Evolutionary conservation across 495 filamentous ascomycete species (phyloP), one percentile per base, ranked within the genome.

Genomic region (Penicillium verhagenii): DNA sequence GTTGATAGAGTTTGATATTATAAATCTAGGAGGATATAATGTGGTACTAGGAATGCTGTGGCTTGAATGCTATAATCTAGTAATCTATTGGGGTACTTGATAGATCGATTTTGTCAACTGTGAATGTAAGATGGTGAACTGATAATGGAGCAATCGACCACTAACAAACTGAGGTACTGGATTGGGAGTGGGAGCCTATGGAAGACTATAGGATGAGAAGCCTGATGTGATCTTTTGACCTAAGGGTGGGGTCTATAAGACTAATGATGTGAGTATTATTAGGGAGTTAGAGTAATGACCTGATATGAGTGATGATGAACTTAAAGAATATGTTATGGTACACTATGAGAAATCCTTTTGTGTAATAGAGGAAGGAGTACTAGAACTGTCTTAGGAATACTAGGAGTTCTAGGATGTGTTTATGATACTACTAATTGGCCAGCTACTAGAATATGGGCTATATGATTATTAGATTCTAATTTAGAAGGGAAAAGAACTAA

Each of bases 381-480:
- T 14, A 6, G 18, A 20, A 23, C 46, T 53, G 31, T 42, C 40
- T n/a, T 9, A 46, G 14, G 51, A 53, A 25, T 53, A 53, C 29
- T 20, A 18, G 5, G 29, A 53, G 26, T 53, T 46, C 25, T 2
- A 23, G 40, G 51, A 53, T 46, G 4, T 53, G 1, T 53, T 53
- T 25, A 46, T 9, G 13, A 10, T 19, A 53, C 25, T n/a, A 46
- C 8, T 11, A 13, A 20, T 46, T 5, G 21, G 51, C 24, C 25
- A 37, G 18, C 25, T 53, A 25, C 51, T 20, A 18, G 28, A 53
- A 10, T 14, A 54, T 42, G 10, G 52, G n/a, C n/a, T n/a, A n/a
- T n/a, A n/a, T n/a, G n/a, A n/a, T n/a, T n/a, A n/a, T n/a, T n/a
- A n/a, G n/a, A n/a, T n/a, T n/a, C n/a, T n/a, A n/a, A n/a, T n/a